phyloP scores from a whole-genome alignment of 768 basidiomycete species.

The Russula sp. region DNA sequence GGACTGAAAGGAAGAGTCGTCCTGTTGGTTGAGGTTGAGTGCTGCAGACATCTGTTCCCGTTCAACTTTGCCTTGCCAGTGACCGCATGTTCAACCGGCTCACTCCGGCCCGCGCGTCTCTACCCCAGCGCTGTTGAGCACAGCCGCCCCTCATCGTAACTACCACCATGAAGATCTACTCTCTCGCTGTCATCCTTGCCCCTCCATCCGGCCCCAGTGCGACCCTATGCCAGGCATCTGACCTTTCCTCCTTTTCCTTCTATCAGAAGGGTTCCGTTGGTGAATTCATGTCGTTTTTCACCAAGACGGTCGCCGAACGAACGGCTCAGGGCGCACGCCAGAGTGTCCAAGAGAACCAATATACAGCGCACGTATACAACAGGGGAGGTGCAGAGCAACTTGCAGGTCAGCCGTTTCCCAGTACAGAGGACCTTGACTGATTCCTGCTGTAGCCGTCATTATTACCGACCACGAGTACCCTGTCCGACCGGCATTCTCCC shows the following conservation, averaged over 20 bases:
- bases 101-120: neutral
- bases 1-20: constrained; percentile 27
- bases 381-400: constrained; percentile 82
- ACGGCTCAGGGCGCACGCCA: constrained; percentile 87
- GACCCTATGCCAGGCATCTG: constrained; percentile 64
- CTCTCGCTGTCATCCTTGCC: constrained; percentile 69
- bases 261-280: constrained; percentile 84
- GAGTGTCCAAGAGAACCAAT: constrained; percentile 90
- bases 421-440: constrained; percentile 17
- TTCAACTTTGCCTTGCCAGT: too few species aligned
- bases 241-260: constrained; percentile 90
- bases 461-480: constrained; percentile 97
- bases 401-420: constrained; percentile 55
- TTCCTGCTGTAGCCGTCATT: constrained; percentile 62
- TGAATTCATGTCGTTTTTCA: constrained; percentile 94
- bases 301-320: constrained; percentile 87
- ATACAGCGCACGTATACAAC: constrained; percentile 92
- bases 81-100: constrained; percentile 10
- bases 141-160: neutral
- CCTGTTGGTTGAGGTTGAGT: constrained; percentile 19
- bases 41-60: constrained; percentile 26
- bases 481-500: constrained; percentile 92
- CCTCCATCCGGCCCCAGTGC: constrained; percentile 62
- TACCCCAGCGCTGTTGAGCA: neutral
- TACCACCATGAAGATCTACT: constrained; percentile 77